Base-by-base conservation (phyloP, 495 filamentous ascomycete genomes). In the Thozetella sp. region DNA sequence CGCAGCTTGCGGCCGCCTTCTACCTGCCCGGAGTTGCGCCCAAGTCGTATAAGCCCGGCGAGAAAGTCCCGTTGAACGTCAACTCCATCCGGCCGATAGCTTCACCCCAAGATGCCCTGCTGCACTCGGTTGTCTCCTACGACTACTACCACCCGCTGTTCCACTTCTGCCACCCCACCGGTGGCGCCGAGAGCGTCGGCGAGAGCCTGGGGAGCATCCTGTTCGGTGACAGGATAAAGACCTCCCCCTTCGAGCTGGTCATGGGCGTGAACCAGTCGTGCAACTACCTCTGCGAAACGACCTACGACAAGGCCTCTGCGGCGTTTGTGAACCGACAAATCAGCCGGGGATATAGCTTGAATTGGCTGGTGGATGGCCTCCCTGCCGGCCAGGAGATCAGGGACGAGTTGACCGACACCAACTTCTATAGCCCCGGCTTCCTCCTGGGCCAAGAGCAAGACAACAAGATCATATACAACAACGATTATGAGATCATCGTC, bases 1-100 rank as follows among this genome's bases (percentile, higher is more conserved):
- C 82, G 19, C 76, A 82, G 50, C 73, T 91, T 27, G 81, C 89
- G 20, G 76, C 88, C 3, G 91, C 92, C 54, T 98, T 98, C 80
- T 98, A 98, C 76, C 89, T 99, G 37, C 95, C 95, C 17, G 95
- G 95, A 59, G 92, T 97, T 67, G 93, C 93, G 53, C 95, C 96
- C n/a, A 93, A 90, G 22, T 91, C 93, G 46, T 99, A 98, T 76
- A 83, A 88, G 62, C 67, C 76, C 23, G 87, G 84, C 64, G 88
- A 92, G 58, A 74, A 76, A 23, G 95, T 99, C n/a, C 90, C 92
- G 24, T 86, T 99, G 25, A 86, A 90, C 69, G 95, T 99, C 72
- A 98, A 99, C 74, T 85, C 88, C 65, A 87, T 99, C 60, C 96
- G 93, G 2, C 93, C 95, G 9, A 84, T 91, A 3, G 83, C 89